Evolutionary conservation across 148 eudicot species (phyloP).

Genomic region (Spergularia bocconei): DNA sequence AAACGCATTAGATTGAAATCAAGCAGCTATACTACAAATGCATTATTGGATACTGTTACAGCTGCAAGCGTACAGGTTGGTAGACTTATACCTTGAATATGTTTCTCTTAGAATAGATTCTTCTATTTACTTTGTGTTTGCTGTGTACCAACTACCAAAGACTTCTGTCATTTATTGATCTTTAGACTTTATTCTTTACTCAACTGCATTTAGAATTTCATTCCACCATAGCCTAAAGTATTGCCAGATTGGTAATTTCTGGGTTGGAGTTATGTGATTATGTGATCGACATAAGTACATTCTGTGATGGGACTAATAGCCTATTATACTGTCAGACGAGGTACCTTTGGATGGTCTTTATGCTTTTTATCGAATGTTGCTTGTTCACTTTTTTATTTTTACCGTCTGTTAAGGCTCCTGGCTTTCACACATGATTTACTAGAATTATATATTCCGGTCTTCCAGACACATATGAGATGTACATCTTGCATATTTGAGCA

Average conservation of each 20-base stretch:
- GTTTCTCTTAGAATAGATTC: neutral
- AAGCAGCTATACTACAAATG: slow-evolving; percentile 76
- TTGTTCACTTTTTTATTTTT: neutral
- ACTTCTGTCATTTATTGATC: neutral
- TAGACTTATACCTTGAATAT: neutral
- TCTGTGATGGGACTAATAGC: no score
- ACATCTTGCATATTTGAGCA: neutral
- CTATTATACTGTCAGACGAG: neutral
- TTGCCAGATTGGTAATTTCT: neutral
- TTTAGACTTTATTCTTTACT: neutral
- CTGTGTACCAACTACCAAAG: neutral
- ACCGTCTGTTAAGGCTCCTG: no score
- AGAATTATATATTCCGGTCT: neutral
- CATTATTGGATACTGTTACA: slow-evolving; percentile 72
- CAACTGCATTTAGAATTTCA: neutral
- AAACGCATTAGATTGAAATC: slow-evolving; percentile 84
- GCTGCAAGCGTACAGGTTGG: slow-evolving; percentile 93
- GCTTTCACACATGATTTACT: no score
- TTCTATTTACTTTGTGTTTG: neutral
- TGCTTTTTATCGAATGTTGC: neutral
- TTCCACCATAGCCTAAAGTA: neutral
- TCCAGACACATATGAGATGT: neutral
- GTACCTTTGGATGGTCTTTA: neutral
- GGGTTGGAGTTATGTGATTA: neutral
- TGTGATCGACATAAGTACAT: neutral